These are phyloP conservation scores for Saururus chinensis DNA, from an alignment of 164 flowering plant genomes.

Conservation along the genomic window DNA sequence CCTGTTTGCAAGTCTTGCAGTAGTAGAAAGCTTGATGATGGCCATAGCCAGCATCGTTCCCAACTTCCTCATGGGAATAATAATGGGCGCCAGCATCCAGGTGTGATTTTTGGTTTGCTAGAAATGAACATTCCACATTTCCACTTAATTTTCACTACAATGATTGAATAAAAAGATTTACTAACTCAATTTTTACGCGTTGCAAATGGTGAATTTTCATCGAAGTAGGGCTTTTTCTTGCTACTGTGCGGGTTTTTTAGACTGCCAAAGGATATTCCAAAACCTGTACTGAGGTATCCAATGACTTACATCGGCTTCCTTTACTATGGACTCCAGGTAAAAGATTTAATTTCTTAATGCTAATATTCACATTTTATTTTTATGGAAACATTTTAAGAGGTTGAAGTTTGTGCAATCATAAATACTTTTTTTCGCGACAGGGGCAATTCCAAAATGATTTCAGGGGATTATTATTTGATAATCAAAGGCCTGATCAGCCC, in stretches of 20 bases:
- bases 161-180: no score
- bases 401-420: no score
- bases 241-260: constrained; percentile 91
- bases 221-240: constrained; percentile 82
- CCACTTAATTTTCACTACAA: no score
- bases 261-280: constrained; percentile 94
- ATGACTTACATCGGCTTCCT: constrained; percentile 96
- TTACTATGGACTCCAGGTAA: constrained; percentile 92
- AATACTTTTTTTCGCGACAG: constrained; percentile 14
- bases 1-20: constrained; percentile 84
- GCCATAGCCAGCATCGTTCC: no score
- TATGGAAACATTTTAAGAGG: no score
- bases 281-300: constrained; percentile 89
- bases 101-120: no score
- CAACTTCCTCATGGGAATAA: no score
- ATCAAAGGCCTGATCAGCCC: constrained; percentile 35
- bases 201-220: neutral
- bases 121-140: no score
- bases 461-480: constrained; percentile 62
- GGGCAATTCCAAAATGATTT: constrained; percentile 93
- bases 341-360: no score
- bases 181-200: no score
- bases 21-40: no score
- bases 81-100: constrained; percentile 94
- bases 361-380: no score